A percentile compares a stretch with the other conserved stretches of the same genome.
Evolutionary conservation across 148 eudicot genomes (phyloP).

Genomic region (Spergularia bocconei): DNA sequence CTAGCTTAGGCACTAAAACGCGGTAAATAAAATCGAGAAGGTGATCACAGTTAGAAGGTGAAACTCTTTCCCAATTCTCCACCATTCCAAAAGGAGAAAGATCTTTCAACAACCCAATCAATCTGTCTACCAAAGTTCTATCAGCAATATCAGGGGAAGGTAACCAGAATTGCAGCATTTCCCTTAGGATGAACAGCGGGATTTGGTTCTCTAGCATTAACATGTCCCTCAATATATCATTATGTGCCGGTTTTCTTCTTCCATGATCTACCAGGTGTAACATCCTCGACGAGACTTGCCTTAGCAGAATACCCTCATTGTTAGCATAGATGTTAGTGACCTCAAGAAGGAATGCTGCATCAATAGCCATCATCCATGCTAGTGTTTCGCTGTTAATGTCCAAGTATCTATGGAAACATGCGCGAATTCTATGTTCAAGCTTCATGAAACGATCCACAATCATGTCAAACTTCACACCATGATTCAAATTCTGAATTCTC

Average conservation of each 20-base stretch:
- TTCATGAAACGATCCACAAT: constrained; percentile 30
- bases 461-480: constrained; percentile 16
- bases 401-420: constrained; percentile 39
- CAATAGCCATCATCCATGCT: constrained; percentile 52
- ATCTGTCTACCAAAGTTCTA: constrained; percentile 6
- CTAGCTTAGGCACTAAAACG: constrained; percentile 24
- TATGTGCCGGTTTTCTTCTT: constrained; percentile 17
- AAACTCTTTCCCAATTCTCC: neutral
- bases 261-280: constrained; percentile 22
- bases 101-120: constrained; percentile 24
- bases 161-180: constrained; percentile 11
- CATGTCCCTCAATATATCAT: constrained; percentile 37
- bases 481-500: constrained; percentile 22
- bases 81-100: constrained; percentile 33
- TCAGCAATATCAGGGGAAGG: constrained; percentile 19
- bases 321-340: constrained; percentile 16
- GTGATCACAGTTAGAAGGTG: constrained; percentile 24
- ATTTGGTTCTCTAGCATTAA: constrained; percentile 51
- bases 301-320: neutral
- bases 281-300: constrained; percentile 17
- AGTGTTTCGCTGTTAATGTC: constrained; percentile 32
- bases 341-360: constrained; percentile 37
- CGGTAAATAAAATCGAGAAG: constrained; percentile 39
- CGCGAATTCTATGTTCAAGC: constrained; percentile 36
- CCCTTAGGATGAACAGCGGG: constrained; percentile 33